Percentiles rank a stretch among this genome's conserved stretches.
Conservation (phyloP, 148 eudicot genomes). For the Rheum nobile region DNA sequence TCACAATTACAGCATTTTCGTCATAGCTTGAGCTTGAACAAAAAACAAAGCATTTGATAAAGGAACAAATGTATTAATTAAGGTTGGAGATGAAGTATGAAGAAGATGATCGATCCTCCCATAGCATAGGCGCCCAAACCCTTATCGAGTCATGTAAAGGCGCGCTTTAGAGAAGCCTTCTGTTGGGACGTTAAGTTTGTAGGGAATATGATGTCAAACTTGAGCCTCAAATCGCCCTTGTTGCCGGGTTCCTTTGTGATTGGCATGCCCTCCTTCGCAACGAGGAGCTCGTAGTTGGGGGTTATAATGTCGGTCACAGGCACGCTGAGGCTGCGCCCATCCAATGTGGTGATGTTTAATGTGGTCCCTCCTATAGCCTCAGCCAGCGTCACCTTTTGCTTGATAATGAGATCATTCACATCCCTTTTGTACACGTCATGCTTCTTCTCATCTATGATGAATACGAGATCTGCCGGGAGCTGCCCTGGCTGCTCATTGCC, state of each 20-base stretch:
- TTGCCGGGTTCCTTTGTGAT: conserved; percentile 52
- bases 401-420: conserved; percentile 52
- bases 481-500: conserved; percentile 65
- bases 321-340: conserved; percentile 40
- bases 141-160: no score
- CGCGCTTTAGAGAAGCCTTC: conserved; percentile 43
- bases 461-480: conserved; percentile 76
- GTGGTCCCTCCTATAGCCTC: conserved; percentile 68
- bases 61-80: no score
- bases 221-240: conserved; percentile 52
- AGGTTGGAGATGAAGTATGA: no score
- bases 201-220: conserved; percentile 63
- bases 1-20: no score
- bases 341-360: conserved; percentile 40
- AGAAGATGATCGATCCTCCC: no score
- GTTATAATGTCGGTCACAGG: conserved; percentile 43
- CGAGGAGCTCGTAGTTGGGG: conserved; percentile 50
- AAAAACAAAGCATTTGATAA: no score
- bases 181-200: conserved; percentile 40
- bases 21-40: no score
- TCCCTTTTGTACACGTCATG: conserved; percentile 53
- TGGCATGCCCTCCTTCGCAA: conserved; percentile 65
- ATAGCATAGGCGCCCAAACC: no score
- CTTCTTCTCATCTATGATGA: conserved; percentile 78
- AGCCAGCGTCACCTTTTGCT: conserved; percentile 32